A percentile compares a stretch with the other conserved stretches of the same genome.
These are phyloP conservation scores for Schizophyllum commune DNA, from an alignment of 1,284 basidiomycete species.

Conservation along the genomic window DNA sequence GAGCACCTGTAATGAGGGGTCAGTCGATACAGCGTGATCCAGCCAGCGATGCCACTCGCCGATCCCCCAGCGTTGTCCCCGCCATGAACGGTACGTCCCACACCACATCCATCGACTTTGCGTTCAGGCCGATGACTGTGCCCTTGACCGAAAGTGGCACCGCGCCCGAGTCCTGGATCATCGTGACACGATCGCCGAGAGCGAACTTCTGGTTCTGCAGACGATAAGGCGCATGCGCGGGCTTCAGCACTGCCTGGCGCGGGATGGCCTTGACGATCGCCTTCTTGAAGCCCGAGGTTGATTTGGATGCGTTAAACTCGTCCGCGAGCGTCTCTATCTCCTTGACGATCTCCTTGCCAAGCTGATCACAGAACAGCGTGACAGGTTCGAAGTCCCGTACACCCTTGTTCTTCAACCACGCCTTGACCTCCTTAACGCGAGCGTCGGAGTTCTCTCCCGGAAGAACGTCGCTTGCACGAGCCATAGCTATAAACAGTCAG, in stretches of 20 bases:
- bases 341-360: constrained; percentile 67
- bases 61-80: constrained; percentile 80
- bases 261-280: constrained; percentile 89
- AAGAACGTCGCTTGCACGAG: constrained; percentile 70
- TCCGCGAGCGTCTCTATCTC: constrained; percentile 77
- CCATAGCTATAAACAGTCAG: constrained; percentile 49
- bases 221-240: constrained; percentile 83
- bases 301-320: constrained; percentile 52
- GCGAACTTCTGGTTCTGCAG: constrained; percentile 87
- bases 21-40: not conserved
- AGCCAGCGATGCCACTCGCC: constrained; percentile 36
- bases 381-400: constrained; percentile 90
- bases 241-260: constrained; percentile 92
- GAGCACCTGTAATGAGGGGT: constrained; percentile 56
- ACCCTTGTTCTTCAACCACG: constrained; percentile 84
- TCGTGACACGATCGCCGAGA: constrained; percentile 93
- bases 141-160: constrained; percentile 91
- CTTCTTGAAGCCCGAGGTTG: constrained; percentile 68
- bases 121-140: constrained; percentile 84
- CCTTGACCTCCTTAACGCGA: constrained; percentile 70
- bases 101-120: constrained; percentile 89
- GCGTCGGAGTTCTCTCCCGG: constrained; percentile 56
- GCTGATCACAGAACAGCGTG: constrained; percentile 85
- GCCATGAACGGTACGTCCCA: constrained; percentile 97
- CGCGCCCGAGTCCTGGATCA: constrained; percentile 93